Evolutionary conservation across 768 basidiomycete species (phyloP), one percentile per base, ranked within the genome.

Genomic region (Sarcomyxa edulis): DNA sequence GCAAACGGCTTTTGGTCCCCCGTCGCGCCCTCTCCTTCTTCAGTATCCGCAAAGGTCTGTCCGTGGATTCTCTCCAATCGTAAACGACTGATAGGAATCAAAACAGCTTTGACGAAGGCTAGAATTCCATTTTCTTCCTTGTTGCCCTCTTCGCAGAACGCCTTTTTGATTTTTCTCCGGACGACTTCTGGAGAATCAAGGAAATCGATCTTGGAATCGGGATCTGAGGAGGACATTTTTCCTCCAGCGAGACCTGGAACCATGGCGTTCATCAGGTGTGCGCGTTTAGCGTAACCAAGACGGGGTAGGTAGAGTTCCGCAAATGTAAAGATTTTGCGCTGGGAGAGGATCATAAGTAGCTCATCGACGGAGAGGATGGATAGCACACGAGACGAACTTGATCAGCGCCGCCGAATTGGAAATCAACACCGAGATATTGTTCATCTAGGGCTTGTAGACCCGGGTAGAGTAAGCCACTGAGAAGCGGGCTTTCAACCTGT

Each of bases 311-410:
- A 94, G 51, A 86, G 76, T 57, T 98, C 94, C 6, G 96, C 94
- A 52, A 95, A 95, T 14, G 92, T 97, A 64, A 99, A 99, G 55
- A 98, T 97, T 68, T 98, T 98, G 42, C 95, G 81, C 91, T 95
- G 55, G 33, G 34, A 32, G 27, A 40, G 22, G 32, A 42, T 10
- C n/a, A 11, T 37, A 35, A 35, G 44, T 8, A 9, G 32, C 19
- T 25, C 24, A 14, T 22, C 19, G 37, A 24, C 7, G 12, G 25
- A 32, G 6, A 22, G 18, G 10, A 28, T 36, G 8, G 12, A 39
- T n/a, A 6, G 18, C 21, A n/a, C 1, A 53, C 74, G 39, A 21
- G 1, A 54, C 74, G 37, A 39, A 94, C 94, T 76, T 98, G 95
- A 56, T 99, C 96, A 7, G 91, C 82, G 37, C 96, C 96, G 11